Evolutionary conservation across 2,329 filamentous ascomycete species (phyloP), one percentile per base, ranked within the genome.

Genomic region (Colletotrichum scovillei): DNA sequence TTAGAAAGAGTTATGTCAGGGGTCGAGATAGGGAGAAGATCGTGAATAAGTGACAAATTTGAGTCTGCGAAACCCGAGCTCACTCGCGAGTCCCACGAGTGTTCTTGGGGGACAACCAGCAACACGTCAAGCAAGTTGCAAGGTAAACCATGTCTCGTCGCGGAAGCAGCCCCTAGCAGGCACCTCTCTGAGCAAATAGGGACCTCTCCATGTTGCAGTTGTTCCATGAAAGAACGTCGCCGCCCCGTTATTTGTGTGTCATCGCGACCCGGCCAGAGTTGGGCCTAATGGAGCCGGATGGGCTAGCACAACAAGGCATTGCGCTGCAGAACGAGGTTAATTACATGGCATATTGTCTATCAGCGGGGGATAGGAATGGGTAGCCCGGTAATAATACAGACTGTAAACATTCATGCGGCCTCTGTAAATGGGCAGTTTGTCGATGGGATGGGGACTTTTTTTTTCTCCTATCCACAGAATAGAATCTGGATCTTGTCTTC

Each of bases 351-450:
- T 46, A 65, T 65, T 32, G 32, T 42, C 32, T 32, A 16, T 26
- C 5, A 60, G 42, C 28, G 24, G 30, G 55, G 32, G 49, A 42
- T 59, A 26, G 42, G n/a, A 67, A 67, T 46, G 56, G 62, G 19
- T 22, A 69, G 46, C 46, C 58, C 38, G 55, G 67, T 56, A 38
- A 62, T 56, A 42, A 65, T 56, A 66, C 35, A 22, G 28, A 46
- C 62, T 38, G 71, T 62, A 62, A 58, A 73, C 60, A 73, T 73
- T 73, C 71, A 73, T 73, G 71, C 71, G 65, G 19, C 60, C 63
- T n/a, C 4, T 32, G 12, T 55, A 22, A 28, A 24, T 28, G 52
- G 46, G 22, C 26, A 70, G 38, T 24, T 53, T 32, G 32, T 38
- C 67, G 58, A 22, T 14, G 42, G 42, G 57, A 56, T 52, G 67